Evolutionary conservation across 768 basidiomycete genomes (phyloP), one percentile per base, ranked within the genome.

Genomic region (Rhizopogon vulgaris): DNA sequence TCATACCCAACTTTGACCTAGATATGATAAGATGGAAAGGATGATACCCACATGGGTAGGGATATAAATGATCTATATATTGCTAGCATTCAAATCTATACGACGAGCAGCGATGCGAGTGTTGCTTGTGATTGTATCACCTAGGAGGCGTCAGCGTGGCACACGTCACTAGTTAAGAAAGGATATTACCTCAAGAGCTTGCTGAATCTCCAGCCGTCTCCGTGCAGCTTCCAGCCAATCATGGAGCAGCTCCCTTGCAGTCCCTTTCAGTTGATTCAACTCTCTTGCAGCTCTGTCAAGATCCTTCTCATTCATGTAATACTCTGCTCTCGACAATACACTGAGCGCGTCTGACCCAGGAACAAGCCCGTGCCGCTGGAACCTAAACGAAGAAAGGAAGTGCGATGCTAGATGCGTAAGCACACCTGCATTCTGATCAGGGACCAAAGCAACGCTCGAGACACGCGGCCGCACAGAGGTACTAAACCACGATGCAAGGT

Each of bases 181-280:
- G 4, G 11, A 34, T 49, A 60, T 51, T 59, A 90, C 91, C 75
- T 94, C 87, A 58, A 99, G 68, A 38, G 93, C 90, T 68, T 97
- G 95, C 66, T 90, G 77, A 30, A 96, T 93, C 70, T 96, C 92
- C 55, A 99, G 68, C 65, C 94, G 78, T 63, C 80, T 76, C 57
- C 95, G 76, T 9, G 93, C 94, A 60, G 91, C 93, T 59, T 84
- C 83, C 38, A 99, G 72, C 96, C 95, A 99, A 69, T 98, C 95
- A 34, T 76, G 71, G 48, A 90, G 60, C 40, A 95, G 64, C 48
- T 77, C 65, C 68, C 84, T 87, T 14, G 87, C 87, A 53, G 87
- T 82, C 2, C 94, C 95, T 32, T 76, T 81, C 50, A 99, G 71
- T 68, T 92, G 88, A 67, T 97, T 99, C 27, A 97, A 74, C 70